Conservation (phyloP, 148 eudicot species). For the Rhododendron vialii region DNA sequence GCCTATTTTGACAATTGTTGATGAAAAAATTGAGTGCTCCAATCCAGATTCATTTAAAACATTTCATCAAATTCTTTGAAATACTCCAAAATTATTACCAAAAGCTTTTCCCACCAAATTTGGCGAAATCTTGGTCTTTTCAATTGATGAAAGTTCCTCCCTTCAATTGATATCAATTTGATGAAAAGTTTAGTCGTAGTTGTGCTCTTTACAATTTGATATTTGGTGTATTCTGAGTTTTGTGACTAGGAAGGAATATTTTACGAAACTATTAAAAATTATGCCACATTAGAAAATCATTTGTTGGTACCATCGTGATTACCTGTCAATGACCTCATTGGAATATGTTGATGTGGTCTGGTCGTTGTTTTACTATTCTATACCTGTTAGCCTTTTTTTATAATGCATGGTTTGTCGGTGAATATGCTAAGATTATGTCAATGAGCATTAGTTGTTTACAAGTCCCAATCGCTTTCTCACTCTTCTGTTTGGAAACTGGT, state of each 20-base stretch:
- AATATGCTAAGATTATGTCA: neutral
- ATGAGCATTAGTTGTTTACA: neutral
- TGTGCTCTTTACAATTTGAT: neutral
- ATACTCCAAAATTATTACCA: neutral
- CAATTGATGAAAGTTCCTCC: neutral
- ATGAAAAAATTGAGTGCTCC: neutral
- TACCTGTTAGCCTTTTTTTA: neutral
- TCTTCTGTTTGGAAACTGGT: neutral
- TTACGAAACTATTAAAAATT: neutral
- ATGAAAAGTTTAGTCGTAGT: neutral
- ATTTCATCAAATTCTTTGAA: neutral
- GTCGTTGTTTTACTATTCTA: neutral
- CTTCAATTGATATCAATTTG: neutral
- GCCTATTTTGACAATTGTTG: neutral
- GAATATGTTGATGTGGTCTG: slow-evolving; percentile 4
- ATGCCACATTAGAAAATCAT: neutral
- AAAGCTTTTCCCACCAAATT: neutral
- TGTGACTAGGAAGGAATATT: neutral
- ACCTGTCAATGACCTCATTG: neutral
- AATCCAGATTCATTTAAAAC: neutral
- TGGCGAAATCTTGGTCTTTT: neutral
- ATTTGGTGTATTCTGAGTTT: neutral
- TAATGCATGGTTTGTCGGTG: neutral
- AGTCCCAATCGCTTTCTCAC: neutral
- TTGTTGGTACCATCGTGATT: neutral